Evolutionary conservation across 768 basidiomycete species (phyloP).

Genomic region (Lentinula raphanica): DNA sequence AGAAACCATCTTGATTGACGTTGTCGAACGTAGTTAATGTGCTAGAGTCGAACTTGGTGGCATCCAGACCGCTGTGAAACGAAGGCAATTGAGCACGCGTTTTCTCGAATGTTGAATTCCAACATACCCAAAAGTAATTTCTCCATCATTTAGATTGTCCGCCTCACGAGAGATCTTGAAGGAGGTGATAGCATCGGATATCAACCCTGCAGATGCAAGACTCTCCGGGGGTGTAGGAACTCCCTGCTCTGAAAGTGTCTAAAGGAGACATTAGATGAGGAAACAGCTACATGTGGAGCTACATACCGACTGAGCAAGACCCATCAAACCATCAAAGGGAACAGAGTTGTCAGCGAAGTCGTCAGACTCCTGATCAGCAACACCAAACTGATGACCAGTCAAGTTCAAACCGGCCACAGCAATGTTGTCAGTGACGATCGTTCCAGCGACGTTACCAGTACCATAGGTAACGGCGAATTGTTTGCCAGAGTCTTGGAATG

Average conservation of each 20-base stretch:
- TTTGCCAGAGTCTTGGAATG: constrained; percentile 49
- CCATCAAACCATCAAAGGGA: constrained; percentile 73
- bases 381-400: constrained; percentile 61
- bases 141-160: constrained; percentile 68
- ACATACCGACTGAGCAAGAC: constrained; percentile 65
- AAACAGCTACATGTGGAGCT: neutral
- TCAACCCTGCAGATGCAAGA: constrained; percentile 50
- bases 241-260: constrained; percentile 62
- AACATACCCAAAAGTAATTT: constrained; percentile 69
- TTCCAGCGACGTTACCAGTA: constrained; percentile 62
- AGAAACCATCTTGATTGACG: constrained; percentile 67
- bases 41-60: constrained; percentile 55
- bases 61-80: constrained; percentile 48
- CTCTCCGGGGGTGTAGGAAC: constrained; percentile 69
- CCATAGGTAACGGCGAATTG: constrained; percentile 65
- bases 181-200: constrained; percentile 62
- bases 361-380: constrained; percentile 49
- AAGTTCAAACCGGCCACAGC: constrained; percentile 58
- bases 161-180: constrained; percentile 75
- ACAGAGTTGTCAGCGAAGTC: constrained; percentile 50
- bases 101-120: neutral
- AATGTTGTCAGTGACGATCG: constrained; percentile 59
- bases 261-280: neutral
- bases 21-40: constrained; percentile 60
- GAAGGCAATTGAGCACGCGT: neutral